Conservation (phyloP, 106 monocot genomes). For the Platanthera guangdongensis region DNA sequence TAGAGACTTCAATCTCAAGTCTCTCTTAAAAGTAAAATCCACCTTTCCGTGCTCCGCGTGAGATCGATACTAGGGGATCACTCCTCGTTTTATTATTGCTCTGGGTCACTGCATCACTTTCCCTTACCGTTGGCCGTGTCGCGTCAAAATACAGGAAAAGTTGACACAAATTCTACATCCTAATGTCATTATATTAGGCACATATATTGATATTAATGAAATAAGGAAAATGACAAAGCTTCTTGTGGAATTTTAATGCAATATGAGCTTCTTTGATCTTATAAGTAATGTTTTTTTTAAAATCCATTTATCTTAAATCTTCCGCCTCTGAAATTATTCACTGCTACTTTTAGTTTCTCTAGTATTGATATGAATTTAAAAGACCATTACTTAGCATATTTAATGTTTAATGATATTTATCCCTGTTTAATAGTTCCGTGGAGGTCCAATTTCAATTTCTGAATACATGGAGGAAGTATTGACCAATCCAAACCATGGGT, state of each 20-base stretch:
- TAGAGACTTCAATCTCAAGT: too few species aligned
- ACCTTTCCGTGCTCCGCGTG: too few species aligned
- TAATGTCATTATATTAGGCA: neutral
- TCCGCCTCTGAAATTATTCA: neutral
- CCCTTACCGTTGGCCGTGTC: too few species aligned
- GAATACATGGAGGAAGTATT: slow-evolving; percentile 99
- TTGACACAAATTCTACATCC: too few species aligned
- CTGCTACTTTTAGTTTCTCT: neutral
- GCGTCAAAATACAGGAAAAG: too few species aligned
- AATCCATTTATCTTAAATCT: neutral
- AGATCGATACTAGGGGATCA: too few species aligned
- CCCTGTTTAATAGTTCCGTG: slow-evolving; percentile 59
- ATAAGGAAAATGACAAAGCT: neutral
- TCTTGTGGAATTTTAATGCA: neutral
- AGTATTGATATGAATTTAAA: neutral
- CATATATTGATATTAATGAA: neutral
- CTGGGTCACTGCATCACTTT: too few species aligned
- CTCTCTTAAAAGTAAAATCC: too few species aligned
- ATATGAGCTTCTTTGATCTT: neutral
- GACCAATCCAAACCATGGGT: slow-evolving; percentile 83
- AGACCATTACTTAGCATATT: neutral
- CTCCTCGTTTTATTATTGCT: too few species aligned
- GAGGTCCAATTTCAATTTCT: slow-evolving; percentile 88
- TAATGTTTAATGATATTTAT: neutral
- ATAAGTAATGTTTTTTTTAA: neutral